Base-by-base conservation (phyloP, 345 rosid genomes). In the Citrus medica region DNA sequence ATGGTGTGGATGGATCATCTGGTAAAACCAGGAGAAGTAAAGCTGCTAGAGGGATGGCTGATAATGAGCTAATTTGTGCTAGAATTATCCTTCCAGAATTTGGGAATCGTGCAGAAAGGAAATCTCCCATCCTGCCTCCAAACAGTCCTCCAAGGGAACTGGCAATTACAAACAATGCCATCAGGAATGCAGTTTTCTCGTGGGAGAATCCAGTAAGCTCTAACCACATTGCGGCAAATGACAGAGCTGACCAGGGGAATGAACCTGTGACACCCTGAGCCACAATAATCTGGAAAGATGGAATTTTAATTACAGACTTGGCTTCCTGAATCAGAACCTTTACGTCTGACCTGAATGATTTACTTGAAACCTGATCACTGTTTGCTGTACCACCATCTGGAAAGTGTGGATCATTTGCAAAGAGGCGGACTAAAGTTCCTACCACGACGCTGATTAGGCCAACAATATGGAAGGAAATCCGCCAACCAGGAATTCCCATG, bases 161-260 rank as follows among this genome's bases (percentile, higher is more conserved):
- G 28, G 94, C 88, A 83, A 87, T 80, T 48, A 92, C 92, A 56
- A 95, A 92, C 64, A 90, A 69, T 65, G 86, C 90, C 38, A 89
- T 78, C 60, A 95, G 85, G 83, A 89, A 79, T 1, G 96, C 98
- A 51, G 97, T 93, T 79, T 75, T 76, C 59, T 84, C 75, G 33
- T 92, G 98, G 58, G 98, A 93, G 84, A 93, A 92, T n/a, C 97
- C 98, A 6, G 85, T 82, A 24, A 93, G 95, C 84, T 95, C 98
- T 79, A 95, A 83, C 98, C 98, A 95, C 98, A 95, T 92, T 0
- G 96, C 85, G 24, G 96, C 89, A 82, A 92, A 93, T 69, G 98
- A 88, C 81, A 95, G 46, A 74, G 99, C 98, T 66, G 96, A 95
- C 94, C 98, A 93, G 25, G 99, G 99, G 82, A 93, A 90, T 28